A percentile compares a stretch with the other conserved stretches of the same genome.
Evolutionary conservation across 179 eudicot genomes (phyloP).

Genomic region (Corrigiola litoralis): DNA sequence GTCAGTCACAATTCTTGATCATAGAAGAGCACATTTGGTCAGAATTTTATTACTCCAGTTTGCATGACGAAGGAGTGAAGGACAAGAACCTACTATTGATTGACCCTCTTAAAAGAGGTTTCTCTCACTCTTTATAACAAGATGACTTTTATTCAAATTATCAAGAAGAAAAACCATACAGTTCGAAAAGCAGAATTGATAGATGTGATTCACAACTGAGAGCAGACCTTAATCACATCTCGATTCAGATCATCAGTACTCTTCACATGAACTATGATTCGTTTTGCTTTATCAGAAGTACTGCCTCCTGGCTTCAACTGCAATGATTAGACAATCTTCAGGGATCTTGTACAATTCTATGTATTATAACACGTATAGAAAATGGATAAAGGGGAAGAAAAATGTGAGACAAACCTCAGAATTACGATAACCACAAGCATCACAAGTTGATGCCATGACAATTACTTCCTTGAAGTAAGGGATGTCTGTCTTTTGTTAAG

Average conservation of each 20-base stretch:
- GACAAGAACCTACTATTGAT: not conserved
- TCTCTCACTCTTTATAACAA: not conserved
- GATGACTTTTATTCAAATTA: not conserved
- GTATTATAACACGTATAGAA: not conserved
- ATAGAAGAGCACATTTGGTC: not conserved
- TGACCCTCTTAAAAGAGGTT: not conserved
- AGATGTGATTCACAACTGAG: no score
- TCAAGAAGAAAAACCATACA: not conserved
- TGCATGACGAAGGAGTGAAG: not conserved
- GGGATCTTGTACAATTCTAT: not conserved
- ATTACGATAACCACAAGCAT: slow-evolving; percentile 87
- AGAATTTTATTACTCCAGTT: not conserved
- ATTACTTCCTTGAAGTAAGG: slow-evolving; percentile 98
- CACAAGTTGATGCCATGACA: slow-evolving; percentile 97
- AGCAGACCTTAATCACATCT: slow-evolving; percentile 86
- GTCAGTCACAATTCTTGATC: not conserved
- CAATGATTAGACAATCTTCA: slow-evolving; percentile 12
- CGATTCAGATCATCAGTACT: slow-evolving; percentile 73
- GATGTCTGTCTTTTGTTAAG: slow-evolving; percentile 69
- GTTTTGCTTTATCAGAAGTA: slow-evolving; percentile 81
- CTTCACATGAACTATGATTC: slow-evolving; percentile 55
- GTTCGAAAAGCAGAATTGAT: not conserved
- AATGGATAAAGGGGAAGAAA: not conserved
- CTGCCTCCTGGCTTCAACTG: slow-evolving; percentile 95
- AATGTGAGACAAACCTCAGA: slow-evolving; percentile 82